These are phyloP conservation scores for Emmonsiellopsis sp. DNA, from an alignment of 2,329 filamentous ascomycete species.

Conservation along the genomic window DNA sequence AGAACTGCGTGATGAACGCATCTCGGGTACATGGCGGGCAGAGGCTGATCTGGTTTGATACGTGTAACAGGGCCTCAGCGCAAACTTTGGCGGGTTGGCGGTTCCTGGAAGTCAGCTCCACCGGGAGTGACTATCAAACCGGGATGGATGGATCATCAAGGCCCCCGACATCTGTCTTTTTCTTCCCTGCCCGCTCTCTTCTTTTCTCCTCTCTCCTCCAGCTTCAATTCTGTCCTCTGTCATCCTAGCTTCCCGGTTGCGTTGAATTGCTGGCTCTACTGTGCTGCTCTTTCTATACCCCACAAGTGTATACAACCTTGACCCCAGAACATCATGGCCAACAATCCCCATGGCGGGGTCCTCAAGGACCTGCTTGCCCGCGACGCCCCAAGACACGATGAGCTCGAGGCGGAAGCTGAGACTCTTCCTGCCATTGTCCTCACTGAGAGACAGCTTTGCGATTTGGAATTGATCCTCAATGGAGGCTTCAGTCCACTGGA, in stretches of 20 bases:
- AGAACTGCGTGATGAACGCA: not conserved
- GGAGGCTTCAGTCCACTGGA: slow-evolving; percentile 96
- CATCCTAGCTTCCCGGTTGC: not conserved
- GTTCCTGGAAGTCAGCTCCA: not conserved
- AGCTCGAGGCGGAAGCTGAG: slow-evolving; percentile 79
- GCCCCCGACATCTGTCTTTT: not conserved
- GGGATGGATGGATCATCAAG: not conserved
- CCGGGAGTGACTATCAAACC: not conserved
- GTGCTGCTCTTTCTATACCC: not conserved
- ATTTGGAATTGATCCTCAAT: slow-evolving; percentile 93
- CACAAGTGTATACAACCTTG: not conserved
- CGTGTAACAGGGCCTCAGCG: not conserved
- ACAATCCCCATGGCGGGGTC: slow-evolving; percentile 71
- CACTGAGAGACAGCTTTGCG: slow-evolving; percentile 90
- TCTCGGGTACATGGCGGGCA: not conserved
- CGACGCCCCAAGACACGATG: slow-evolving; percentile 70
- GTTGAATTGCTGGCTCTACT: not conserved
- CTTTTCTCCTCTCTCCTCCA: not conserved
- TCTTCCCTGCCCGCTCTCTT: not conserved
- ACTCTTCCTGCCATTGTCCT: slow-evolving; percentile 73
- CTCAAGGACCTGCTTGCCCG: slow-evolving; percentile 96
- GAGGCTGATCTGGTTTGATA: not conserved
- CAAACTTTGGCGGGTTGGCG: not conserved
- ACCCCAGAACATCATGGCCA: slow-evolving; percentile 33
- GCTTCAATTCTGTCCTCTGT: not conserved